phyloP scores from a whole-genome alignment of 1,284 basidiomycete species.

The Austroboletus novae-zelandiae region DNA sequence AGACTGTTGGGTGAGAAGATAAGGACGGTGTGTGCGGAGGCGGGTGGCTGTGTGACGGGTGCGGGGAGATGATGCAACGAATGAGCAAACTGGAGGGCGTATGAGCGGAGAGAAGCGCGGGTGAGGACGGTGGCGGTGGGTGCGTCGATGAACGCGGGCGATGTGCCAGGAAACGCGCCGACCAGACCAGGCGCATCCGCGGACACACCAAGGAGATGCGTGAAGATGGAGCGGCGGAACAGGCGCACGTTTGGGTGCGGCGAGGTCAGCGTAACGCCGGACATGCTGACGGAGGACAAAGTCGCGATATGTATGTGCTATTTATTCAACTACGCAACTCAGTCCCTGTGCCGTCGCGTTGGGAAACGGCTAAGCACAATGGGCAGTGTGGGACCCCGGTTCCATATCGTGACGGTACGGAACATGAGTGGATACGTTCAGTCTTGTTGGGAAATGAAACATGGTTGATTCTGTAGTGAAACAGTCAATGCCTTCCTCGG shows the following conservation, averaged over 20 bases:
- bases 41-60: conserved; percentile 25
- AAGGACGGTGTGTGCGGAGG: conserved; percentile 41
- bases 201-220: conserved; percentile 44
- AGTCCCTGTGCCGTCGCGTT: too few species aligned
- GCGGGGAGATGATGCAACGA: conserved; percentile 40
- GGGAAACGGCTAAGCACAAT: too few species aligned
- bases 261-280: too few species aligned
- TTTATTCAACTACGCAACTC: too few species aligned
- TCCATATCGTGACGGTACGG: too few species aligned
- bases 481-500: too few species aligned
- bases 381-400: too few species aligned
- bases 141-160: conserved; percentile 68
- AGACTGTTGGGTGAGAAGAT: conserved; percentile 63
- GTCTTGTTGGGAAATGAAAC: too few species aligned
- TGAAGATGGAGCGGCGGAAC: conserved; percentile 47
- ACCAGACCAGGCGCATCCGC: conserved; percentile 32
- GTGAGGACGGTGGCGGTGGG: conserved; percentile 54
- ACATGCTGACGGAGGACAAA: too few species aligned
- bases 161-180: conserved; percentile 40
- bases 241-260: conserved; percentile 9
- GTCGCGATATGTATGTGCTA: too few species aligned
- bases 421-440: too few species aligned
- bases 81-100: conserved; percentile 46
- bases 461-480: too few species aligned
- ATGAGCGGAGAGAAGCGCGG: conserved; percentile 48